Percentiles rank a stretch among this genome's conserved stretches.
These are phyloP conservation scores for Cutaneotrichosporon sp. DNA, from an alignment of 1,284 basidiomycete genomes.

Conservation along the genomic window DNA sequence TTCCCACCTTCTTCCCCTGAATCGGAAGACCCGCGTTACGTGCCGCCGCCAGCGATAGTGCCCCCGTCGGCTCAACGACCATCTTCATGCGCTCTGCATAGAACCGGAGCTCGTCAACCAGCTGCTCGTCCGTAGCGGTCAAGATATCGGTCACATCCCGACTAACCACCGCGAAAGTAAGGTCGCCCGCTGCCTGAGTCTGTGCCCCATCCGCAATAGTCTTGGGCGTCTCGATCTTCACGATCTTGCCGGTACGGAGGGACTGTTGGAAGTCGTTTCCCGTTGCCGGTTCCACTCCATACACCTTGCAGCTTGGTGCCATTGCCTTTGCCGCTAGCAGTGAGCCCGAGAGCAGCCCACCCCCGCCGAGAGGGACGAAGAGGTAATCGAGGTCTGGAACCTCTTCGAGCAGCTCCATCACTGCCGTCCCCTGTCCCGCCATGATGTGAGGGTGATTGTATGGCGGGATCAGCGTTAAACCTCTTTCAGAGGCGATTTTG, in stretches of 20 bases:
- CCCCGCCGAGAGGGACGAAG: slow-evolving; percentile 90
- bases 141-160: slow-evolving; percentile 76
- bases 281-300: slow-evolving; percentile 89
- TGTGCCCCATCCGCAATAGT: slow-evolving; percentile 97
- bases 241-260: slow-evolving; percentile 67
- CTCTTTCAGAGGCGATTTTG: slow-evolving; percentile 70
- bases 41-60: slow-evolving; percentile 78
- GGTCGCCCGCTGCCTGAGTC: slow-evolving; percentile 91
- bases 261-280: slow-evolving; percentile 86
- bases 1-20: slow-evolving; percentile 84
- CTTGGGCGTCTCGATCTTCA: slow-evolving; percentile 82
- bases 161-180: slow-evolving; percentile 87
- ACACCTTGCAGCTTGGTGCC: slow-evolving; percentile 79
- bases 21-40: slow-evolving; percentile 80
- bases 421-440: slow-evolving; percentile 93
- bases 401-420: slow-evolving; percentile 88
- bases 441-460: slow-evolving; percentile 97
- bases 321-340: slow-evolving; percentile 89
- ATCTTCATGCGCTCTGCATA: slow-evolving; percentile 82
- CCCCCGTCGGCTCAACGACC: slow-evolving; percentile 96
- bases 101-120: slow-evolving; percentile 98
- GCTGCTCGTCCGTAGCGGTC: slow-evolving; percentile 89
- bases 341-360: slow-evolving; percentile 83
- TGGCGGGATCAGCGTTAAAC: slow-evolving; percentile 86
- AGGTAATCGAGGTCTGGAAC: slow-evolving; percentile 75